Base-by-base conservation (phyloP, 768 basidiomycete genomes). In the Boletellus emodensis region DNA sequence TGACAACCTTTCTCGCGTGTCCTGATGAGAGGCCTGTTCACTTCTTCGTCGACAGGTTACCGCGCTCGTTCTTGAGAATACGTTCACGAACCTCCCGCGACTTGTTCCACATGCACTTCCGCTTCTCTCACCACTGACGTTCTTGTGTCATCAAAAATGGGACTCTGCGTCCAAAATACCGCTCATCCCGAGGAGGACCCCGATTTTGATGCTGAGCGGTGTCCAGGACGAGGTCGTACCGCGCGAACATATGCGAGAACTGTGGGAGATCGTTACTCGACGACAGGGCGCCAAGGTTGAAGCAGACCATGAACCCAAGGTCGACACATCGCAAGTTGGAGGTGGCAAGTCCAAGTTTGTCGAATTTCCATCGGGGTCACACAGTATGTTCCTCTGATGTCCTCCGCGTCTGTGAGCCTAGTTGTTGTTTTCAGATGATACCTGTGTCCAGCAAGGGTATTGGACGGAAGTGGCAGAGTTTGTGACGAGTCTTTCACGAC, bases 61-160 rank as follows among this genome's bases (percentile, higher is more conserved):
- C 15, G 94, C 85, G 1, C 75, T 96, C 14, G 80, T 97, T 49
- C 76, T 97, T 51, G 94, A 97, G 72, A 98, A 96, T 66, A 95
- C 94, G 0, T 96, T 96, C 67, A 81, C 87, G 32, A 91, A 87
- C 37, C 78, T 97, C 26, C 86, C 86, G 6, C 78, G 76, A 44
- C 80, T 95, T 14, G 81, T 96, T n/a, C 94, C 91, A 0, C 73
- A 82, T 53, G 81, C 86, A 14, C 72, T 96, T 32, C 94, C 94
- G 6, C 64, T 80, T 30, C 76, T 94, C 28, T 74, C 79, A 0
- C 86, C 84, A 3, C 75, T 93, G 61, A 72, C 90, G 17, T 87
- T 87, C 68, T 78, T 94, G 12, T 87, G 90, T 57, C 84, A 92
- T 60, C 83, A 95, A 66, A 87, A 85, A 63, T 95, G 93, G 93